Conservation (phyloP, 495 filamentous ascomycete genomes). For the Achaetomiella virescens region DNA sequence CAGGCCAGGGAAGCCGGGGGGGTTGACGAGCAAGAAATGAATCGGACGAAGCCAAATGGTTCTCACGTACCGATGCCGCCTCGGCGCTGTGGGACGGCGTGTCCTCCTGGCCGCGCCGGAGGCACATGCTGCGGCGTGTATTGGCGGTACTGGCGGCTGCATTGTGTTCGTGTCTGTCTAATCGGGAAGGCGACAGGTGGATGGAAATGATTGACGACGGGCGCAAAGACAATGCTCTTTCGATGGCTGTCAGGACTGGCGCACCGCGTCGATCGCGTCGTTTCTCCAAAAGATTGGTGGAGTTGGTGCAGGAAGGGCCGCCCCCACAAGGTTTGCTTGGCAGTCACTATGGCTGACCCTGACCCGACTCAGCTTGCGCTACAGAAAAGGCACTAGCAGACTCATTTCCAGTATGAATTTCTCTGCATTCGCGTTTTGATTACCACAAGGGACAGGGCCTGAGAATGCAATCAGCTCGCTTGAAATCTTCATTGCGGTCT, state of each 20-base stretch:
- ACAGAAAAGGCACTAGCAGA: no score
- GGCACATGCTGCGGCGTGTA: slow-evolving; percentile 39
- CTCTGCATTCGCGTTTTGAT: no score
- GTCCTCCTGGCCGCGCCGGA: slow-evolving; percentile 22
- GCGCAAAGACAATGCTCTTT: neutral
- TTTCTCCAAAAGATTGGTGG: slow-evolving; percentile 11
- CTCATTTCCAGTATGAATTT: no score
- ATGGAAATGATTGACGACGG: neutral
- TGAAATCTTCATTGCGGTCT: no score
- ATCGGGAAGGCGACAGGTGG: neutral
- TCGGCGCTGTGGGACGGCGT: slow-evolving; percentile 37
- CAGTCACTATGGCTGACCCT: no score
- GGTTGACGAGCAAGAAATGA: neutral
- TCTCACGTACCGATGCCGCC: slow-evolving; percentile 45
- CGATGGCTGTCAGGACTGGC: neutral
- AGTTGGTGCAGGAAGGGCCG: neutral
- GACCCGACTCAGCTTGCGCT: no score
- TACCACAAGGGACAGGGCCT: no score
- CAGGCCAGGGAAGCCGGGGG: slow-evolving; percentile 8
- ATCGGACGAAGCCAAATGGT: slow-evolving; percentile 11
- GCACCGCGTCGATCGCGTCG: slow-evolving; percentile 25
- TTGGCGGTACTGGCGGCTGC: slow-evolving; percentile 43
- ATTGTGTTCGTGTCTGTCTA: slow-evolving; percentile 27
- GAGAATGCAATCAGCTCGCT: no score
- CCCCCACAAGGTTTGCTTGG: neutral